Evolutionary conservation across 129 eudicot species (phyloP).

Genomic region (Mikania micrantha): DNA sequence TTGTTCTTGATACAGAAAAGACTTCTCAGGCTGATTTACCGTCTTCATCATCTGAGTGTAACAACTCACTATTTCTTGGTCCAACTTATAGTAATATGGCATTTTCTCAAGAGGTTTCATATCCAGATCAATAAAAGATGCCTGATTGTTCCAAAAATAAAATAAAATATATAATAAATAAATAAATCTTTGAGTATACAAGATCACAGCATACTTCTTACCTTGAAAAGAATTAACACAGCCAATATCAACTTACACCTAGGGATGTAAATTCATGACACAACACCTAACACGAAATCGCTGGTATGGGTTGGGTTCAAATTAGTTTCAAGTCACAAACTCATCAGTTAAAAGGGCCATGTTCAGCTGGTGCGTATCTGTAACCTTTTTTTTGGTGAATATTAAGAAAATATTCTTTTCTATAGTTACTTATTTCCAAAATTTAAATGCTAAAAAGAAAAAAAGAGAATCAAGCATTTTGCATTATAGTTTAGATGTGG

Average conservation of each 20-base stretch:
- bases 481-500: too few relatives aligned
- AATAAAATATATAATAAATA: neutral
- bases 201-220: neutral
- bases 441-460: neutral
- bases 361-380: neutral
- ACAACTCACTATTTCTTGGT: slow-evolving; percentile 58
- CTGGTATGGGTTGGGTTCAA: neutral
- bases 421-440: neutral
- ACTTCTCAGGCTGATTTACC: slow-evolving; percentile 19
- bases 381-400: neutral
- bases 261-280: neutral
- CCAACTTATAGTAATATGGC: slow-evolving; percentile 70
- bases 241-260: neutral
- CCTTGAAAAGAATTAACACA: neutral
- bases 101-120: slow-evolving; percentile 77
- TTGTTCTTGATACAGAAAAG: slow-evolving; percentile 15
- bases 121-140: slow-evolving; percentile 87
- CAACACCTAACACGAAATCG: neutral
- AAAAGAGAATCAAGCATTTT: neutral
- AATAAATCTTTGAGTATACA: neutral
- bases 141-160: slow-evolving; percentile 30
- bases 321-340: neutral
- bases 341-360: neutral
- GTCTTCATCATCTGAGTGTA: slow-evolving; percentile 42
- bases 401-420: neutral